Base-by-base conservation (phyloP, 2,329 filamentous ascomycete genomes). In the Neonectria neomacrospora region DNA sequence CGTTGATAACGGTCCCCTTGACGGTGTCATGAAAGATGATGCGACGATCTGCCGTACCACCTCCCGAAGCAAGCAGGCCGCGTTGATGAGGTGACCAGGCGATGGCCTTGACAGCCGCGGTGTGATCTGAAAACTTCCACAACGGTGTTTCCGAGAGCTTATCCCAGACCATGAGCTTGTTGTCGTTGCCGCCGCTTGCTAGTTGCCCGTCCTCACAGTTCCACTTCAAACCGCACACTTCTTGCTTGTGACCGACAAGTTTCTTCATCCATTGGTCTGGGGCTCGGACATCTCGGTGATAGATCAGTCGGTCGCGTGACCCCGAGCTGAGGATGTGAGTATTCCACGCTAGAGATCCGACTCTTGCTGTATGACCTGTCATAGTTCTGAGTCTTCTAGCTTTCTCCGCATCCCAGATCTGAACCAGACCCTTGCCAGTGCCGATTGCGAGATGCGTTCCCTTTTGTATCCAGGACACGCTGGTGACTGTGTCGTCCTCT, bases 111-210 rank as follows among this genome's bases (percentile, higher is more conserved):
- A 99, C 96, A 9, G 96, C 96, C 12, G 96, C 96, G 37, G 91
- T 95, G 77, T 99, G 96, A 67, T 97, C 94, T 18, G 92, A 91
- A 78, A 97, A 98, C 72, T 97, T 96, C 85, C 92, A 97, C 2
- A 96, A 85, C 1, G 96, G 96, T 8, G 94, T 92, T 71, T 96
- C 92, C n/a, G 90, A 93, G 62, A 97, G 85, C 76, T 96, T 96
- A 74, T 99, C 96, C 96, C 96, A 99, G 23, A 99, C 94, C 87
- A 98, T 96, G 48, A 99, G 85, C 77, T 98, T 98, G 81, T 99
- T 99, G 81, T 99, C 96, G 78, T 99, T 99, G 6, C 96, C 96
- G 53, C 96, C 96, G 58, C 93, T 97, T 12, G 96, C 96, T 26
- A 99, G 85, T 77, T 99, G 96, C 5, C 94, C 92, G 73, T 97